Evolutionary conservation across 2,329 filamentous ascomycete genomes (phyloP).

Genomic region (Paracamarosporium sp.): DNA sequence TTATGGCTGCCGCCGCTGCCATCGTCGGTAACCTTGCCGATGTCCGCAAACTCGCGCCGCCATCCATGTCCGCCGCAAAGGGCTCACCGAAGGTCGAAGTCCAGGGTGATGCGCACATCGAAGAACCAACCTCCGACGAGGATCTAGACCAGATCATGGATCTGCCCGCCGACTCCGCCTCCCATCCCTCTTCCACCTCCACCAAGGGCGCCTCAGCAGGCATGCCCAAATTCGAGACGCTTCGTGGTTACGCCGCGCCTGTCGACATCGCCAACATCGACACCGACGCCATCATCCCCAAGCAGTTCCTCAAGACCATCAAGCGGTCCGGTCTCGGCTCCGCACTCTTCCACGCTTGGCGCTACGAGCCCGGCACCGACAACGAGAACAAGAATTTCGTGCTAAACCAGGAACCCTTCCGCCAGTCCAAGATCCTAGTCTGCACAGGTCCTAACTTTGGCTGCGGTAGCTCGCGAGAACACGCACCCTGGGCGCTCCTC

Average conservation of each 20-base stretch:
- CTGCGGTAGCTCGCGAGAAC: conserved; percentile 90
- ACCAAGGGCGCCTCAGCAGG: conserved; percentile 62
- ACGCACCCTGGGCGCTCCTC: conserved; percentile 94
- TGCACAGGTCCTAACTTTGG: conserved; percentile 94
- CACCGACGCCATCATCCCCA: conserved; percentile 99
- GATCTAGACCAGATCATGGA: conserved; percentile 70
- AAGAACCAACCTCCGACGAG: conserved; percentile 66
- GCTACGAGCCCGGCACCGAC: conserved; percentile 71
- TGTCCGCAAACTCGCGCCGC: conserved; percentile 76
- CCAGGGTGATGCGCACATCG: conserved; percentile 56
- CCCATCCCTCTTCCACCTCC: conserved; percentile 67
- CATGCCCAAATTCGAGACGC: conserved; percentile 81
- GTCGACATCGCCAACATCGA: conserved; percentile 91
- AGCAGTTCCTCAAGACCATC: conserved; percentile 99
- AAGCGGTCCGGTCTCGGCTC: conserved; percentile 92
- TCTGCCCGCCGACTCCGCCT: conserved; percentile 66
- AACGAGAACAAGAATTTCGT: conserved; percentile 81
- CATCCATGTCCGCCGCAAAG: conserved; percentile 48
- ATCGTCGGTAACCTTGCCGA: conserved; percentile 92
- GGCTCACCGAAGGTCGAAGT: conserved; percentile 67
- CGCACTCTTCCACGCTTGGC: conserved; percentile 85
- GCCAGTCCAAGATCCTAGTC: conserved; percentile 84
- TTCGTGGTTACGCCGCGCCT: conserved; percentile 87
- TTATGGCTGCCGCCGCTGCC: conserved; percentile 91
- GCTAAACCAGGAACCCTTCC: conserved; percentile 89